Conservation (phyloP, 176 grass and related monocot genomes). For the Lolium rigidum region DNA sequence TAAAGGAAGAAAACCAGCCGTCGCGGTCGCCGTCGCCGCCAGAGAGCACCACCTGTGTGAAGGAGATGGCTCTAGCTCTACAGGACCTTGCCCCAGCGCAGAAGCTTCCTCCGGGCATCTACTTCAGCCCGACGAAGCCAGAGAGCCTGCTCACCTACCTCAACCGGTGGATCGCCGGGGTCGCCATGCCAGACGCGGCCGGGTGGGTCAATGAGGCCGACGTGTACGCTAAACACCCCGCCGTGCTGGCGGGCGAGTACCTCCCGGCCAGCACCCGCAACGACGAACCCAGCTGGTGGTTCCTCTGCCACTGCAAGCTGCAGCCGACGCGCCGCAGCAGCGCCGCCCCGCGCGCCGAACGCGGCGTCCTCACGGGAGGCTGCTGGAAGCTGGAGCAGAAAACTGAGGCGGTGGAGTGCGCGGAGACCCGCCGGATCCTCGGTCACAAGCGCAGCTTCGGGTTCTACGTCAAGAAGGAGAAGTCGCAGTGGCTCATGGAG, state of each 20-base stretch:
- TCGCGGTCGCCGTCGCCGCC: neutral
- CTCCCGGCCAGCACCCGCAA: conserved; percentile 1
- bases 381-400: conserved; percentile 30
- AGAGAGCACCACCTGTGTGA: neutral
- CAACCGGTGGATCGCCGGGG: conserved; percentile 2
- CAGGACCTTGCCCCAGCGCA: neutral
- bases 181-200: no score
- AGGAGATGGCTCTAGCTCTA: neutral
- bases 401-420: neutral
- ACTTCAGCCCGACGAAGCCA: conserved; percentile 25
- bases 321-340: neutral
- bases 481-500: conserved; percentile 48
- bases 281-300: conserved; percentile 3
- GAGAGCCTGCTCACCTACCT: conserved; percentile 39
- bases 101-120: conserved; percentile 7
- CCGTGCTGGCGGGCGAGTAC: neutral
- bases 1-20: neutral
- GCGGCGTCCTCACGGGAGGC: conserved; percentile 10
- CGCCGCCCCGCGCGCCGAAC: neutral
- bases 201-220: neutral
- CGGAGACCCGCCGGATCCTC: neutral
- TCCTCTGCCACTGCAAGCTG: neutral
- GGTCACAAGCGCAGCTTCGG: neutral
- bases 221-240: conserved; percentile 18
- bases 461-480: conserved; percentile 9